Evolutionary conservation across 1,284 basidiomycete genomes (phyloP), one percentile per base, ranked within the genome.

Genomic region (Ganoderma leucocontextum): DNA sequence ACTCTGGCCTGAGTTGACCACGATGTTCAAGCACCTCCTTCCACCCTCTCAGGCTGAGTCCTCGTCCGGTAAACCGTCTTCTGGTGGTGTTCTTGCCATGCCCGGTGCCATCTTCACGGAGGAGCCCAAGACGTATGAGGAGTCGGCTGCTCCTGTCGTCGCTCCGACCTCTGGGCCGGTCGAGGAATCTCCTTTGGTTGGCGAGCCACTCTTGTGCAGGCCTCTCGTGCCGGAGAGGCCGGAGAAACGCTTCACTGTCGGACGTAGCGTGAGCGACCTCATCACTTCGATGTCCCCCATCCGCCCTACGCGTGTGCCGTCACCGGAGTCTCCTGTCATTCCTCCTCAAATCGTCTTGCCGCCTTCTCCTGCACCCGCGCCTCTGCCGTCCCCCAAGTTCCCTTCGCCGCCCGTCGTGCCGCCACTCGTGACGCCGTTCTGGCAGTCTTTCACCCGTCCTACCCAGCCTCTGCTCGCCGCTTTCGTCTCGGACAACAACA

Each of bases 401-500:
- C 38, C 71, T 1, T 38, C 63, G 13, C 59, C 69, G 25, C 59
- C 68, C 4, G 9, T 44, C 15, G 36, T 39, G 38, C 25, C 64
- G 22, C 44, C 66, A 1, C 63, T 70, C 2, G 58, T 57, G 22
- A 53, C 44, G 19, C 44, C 61, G 6, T 60, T 67, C 47, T 67
- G 66, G 66, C 41, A 63, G 36, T 55, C 64, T 10, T 29, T 66
- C 19, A 38, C 55, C 15, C 66, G 62, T 10, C 49, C 42, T 0
- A 35, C 38, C 22, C 68, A 69, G 19, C 64, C 74, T 39, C 75
- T 90, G 67, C 82, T 82, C 64, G 91, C 92, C 3, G 80, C 79
- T 7, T 91, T 91, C 70, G 73, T 95, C 8, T 83, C 82, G 49
- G 91, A 95, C 75, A 83, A 89, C 57, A 94, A 91, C 60, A 89